phyloP scores from a whole-genome alignment of 805 yeast species.

The Wickerhamiella siamensis region DNA sequence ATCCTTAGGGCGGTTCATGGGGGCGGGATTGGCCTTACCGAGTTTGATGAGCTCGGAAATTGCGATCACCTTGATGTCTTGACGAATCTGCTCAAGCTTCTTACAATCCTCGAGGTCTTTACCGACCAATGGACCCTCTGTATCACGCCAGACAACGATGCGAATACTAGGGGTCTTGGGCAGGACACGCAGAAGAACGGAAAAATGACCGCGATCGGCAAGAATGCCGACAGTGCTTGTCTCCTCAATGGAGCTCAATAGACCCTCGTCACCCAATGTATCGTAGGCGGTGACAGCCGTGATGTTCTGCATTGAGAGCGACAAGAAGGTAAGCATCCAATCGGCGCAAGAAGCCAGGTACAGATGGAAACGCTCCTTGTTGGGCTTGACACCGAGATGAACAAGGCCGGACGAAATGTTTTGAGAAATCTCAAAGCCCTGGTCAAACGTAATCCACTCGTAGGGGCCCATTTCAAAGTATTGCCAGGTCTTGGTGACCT shows the following conservation, averaged over 20 bases:
- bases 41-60: constrained; percentile 48
- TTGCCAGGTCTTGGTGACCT: constrained; percentile 76
- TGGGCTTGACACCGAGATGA: constrained; percentile 56
- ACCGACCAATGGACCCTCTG: constrained; percentile 32
- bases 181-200: constrained; percentile 57
- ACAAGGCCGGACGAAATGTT: constrained; percentile 62
- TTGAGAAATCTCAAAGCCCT: constrained; percentile 37
- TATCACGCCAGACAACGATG: constrained; percentile 56
- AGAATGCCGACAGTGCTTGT: constrained; percentile 68
- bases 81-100: constrained; percentile 38
- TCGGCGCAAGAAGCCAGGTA: constrained; percentile 77
- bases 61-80: constrained; percentile 57
- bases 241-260: constrained; percentile 71
- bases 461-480: constrained; percentile 70
- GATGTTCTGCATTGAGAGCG: constrained; percentile 61
- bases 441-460: constrained; percentile 45
- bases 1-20: constrained; percentile 35
- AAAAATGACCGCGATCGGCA: constrained; percentile 66
- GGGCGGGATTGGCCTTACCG: constrained; percentile 41
- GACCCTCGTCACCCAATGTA: constrained; percentile 23
- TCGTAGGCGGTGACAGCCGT: constrained; percentile 85
- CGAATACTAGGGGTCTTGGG: constrained; percentile 42
- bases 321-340: constrained; percentile 84
- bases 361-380: constrained; percentile 55
- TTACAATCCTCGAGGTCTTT: constrained; percentile 46